Percentiles rank a stretch among this genome's conserved stretches.
phyloP scores from a whole-genome alignment of 2,329 filamentous ascomycete genomes.

The Alternaria sp. region DNA sequence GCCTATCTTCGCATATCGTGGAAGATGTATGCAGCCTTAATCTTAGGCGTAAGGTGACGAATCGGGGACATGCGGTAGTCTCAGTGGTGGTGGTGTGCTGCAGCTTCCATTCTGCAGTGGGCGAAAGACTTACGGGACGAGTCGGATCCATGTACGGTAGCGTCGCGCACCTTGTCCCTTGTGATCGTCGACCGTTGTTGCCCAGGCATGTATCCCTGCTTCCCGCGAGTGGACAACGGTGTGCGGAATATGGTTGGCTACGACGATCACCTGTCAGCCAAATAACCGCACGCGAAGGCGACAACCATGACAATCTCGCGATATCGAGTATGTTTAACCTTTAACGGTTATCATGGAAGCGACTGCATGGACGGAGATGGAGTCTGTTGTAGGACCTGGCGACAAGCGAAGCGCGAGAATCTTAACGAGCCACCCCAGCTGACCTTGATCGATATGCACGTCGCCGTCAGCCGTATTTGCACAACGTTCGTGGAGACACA shows the following conservation, averaged over 20 bases:
- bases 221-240: conserved; percentile 35
- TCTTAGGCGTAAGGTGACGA: conserved; percentile 19
- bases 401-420: conserved; percentile 17
- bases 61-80: conserved; percentile 23
- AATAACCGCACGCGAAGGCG: conserved; percentile 18
- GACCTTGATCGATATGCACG: conserved; percentile 41
- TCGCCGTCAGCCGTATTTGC: conserved; percentile 37
- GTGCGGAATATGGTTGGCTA: conserved; percentile 14
- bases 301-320: conserved; percentile 5
- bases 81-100: conserved; percentile 25
- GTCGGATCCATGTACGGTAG: conserved; percentile 43
- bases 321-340: background rate
- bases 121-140: conserved; percentile 40
- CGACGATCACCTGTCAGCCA: background rate
- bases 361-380: conserved; percentile 10
- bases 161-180: conserved; percentile 40
- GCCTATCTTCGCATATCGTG: background rate
- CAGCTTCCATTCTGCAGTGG: conserved; percentile 22
- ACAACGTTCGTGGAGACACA: conserved; percentile 20
- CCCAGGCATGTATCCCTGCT: conserved; percentile 42
- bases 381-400: conserved; percentile 27
- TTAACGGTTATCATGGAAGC: conserved; percentile 10
- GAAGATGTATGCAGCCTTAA: conserved; percentile 6
- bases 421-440: conserved; percentile 33
- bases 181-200: conserved; percentile 45